phyloP scores from a whole-genome alignment of 345 rosid genomes.

The Gossypium thurberi region DNA sequence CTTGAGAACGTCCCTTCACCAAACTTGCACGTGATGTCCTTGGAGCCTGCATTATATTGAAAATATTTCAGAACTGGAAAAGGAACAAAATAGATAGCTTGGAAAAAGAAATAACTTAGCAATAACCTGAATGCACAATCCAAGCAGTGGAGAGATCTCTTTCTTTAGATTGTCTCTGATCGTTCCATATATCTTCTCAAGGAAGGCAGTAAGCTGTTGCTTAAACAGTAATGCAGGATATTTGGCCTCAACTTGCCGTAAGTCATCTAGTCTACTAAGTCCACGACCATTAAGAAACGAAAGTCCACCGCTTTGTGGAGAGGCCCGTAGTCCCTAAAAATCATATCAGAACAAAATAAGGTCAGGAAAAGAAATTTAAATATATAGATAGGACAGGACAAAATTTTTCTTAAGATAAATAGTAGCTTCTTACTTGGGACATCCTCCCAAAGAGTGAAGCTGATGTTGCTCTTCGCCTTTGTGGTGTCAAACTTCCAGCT shows the following conservation, averaged over 20 bases:
- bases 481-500: constrained; percentile 98
- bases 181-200: constrained; percentile 99
- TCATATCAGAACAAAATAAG: too few relatives aligned
- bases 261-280: constrained; percentile 67
- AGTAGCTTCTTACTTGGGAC: constrained; percentile 68
- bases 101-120: constrained; percentile 13
- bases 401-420: not conserved
- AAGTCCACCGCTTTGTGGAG: constrained; percentile 90
- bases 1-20: constrained; percentile 93
- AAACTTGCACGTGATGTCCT: constrained; percentile 88
- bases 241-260: constrained; percentile 94
- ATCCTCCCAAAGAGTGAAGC: constrained; percentile 94
- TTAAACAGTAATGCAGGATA: constrained; percentile 94
- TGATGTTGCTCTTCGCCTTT: constrained; percentile 83
- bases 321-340: constrained; percentile 65
- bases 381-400: constrained; percentile 8
- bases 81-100: constrained; percentile 7
- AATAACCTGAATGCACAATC: constrained; percentile 89
- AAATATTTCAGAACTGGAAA: not conserved
- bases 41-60: constrained; percentile 67
- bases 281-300: constrained; percentile 71
- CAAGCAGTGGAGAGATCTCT: constrained; percentile 94
- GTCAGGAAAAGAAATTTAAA: constrained; percentile 4
- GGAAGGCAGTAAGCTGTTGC: constrained; percentile 98
- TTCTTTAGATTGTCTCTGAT: constrained; percentile 92